Base-by-base conservation (phyloP, 179 eudicot genomes). In the Pouteria campechiana region DNA sequence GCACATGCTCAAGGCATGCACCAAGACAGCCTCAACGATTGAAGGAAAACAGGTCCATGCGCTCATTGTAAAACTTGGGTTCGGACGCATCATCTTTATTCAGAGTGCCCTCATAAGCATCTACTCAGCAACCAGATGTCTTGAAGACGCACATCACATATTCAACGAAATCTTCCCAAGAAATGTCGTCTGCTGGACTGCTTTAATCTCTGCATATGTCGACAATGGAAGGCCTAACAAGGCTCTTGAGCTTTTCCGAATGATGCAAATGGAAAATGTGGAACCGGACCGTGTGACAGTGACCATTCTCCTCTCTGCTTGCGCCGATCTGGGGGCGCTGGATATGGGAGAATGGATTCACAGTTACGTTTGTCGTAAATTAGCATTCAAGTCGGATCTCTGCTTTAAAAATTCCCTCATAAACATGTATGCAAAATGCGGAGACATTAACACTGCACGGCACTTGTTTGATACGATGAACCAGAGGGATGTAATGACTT, bases 351-450 rank as follows among this genome's bases (percentile, higher is more conserved):
- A 66, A 32, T 57, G 79, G 74, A 60, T 71, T 32, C 76, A 66
- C 47, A 19, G 40, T 38, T 57, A 69, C 25, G 40, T 69, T 32
- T 10, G 23, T 23, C 17, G 28, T 32, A 58, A 40, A 20, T 4
- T 43, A 7, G 53, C 45, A 17, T 47, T 74, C 12, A 25, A 31
- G 16, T 36, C 9, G 22, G 74, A 77, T 47, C 48, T 68, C 25
- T 44, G 56, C 44, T 45, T 76, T 21, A 21, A 48, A 14, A 76
- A 73, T 48, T 51, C 76, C 17, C 38, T 76, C 10, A 32, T 76
- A 35, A 54, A 72, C 47, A 76, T 79, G 88, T 79, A 75, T 50
- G 67, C 64, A 15, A 75, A 59, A 43, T 75, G 74, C 31, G 83
- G 82, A n/a, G 63, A 69, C 14, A 53, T 75, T 4, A 55, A 38